These are phyloP conservation scores for Aschersonia sp. DNA, from an alignment of 2,329 filamentous ascomycete species.

Conservation along the genomic window DNA sequence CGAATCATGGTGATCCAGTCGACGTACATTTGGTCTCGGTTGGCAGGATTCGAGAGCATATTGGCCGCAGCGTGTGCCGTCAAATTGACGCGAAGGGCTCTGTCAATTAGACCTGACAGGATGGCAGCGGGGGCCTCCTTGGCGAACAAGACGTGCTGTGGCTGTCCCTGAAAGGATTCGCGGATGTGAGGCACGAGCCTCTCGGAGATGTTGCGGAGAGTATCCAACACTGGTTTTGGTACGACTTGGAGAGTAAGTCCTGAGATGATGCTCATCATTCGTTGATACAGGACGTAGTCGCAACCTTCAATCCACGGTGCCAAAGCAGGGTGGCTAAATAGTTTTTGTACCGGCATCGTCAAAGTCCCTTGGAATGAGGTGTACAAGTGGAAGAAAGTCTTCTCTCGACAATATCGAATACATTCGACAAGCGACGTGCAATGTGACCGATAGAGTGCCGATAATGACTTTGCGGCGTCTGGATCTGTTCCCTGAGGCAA, in stretches of 20 bases:
- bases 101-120: conserved; percentile 74
- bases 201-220: conserved; percentile 74
- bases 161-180: conserved; percentile 73
- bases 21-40: conserved; percentile 87
- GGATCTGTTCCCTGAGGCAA: conserved; percentile 69
- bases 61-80: conserved; percentile 89
- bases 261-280: conserved; percentile 86
- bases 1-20: conserved; percentile 66
- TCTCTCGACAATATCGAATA: conserved; percentile 90
- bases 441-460: conserved; percentile 82
- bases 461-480: conserved; percentile 74
- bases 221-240: conserved; percentile 74
- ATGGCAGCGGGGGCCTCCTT: conserved; percentile 80
- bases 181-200: conserved; percentile 68
- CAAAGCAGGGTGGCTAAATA: conserved; percentile 68
- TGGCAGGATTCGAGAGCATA: conserved; percentile 76
- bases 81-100: conserved; percentile 80
- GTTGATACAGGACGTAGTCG: conserved; percentile 91
- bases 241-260: conserved; percentile 84
- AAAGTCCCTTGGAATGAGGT: conserved; percentile 91
- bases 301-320: conserved; percentile 91
- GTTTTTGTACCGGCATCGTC: conserved; percentile 89
- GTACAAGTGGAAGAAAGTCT: conserved; percentile 90
- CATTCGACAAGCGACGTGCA: conserved; percentile 92
- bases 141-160: conserved; percentile 70